Base-by-base conservation (phyloP, 805 yeast species). In the Candida oleophila region DNA sequence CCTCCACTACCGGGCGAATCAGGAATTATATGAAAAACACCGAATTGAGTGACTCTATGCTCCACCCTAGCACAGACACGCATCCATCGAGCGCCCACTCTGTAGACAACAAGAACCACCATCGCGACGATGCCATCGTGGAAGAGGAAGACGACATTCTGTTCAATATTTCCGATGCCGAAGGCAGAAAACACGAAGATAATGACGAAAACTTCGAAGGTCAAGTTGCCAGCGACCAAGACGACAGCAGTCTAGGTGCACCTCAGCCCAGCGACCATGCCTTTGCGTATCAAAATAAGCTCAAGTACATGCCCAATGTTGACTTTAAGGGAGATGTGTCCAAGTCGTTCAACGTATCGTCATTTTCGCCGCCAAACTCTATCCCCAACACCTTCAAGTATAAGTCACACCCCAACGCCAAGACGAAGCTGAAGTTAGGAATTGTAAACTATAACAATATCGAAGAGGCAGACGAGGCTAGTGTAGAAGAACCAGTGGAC, bases 371-470 rank as follows among this genome's bases (percentile, higher is more conserved):
- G 3, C 39, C 59, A 1, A 51, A 50, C 4, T 69, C 75, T 1
- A 68, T 69, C 18, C 76, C 77, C 19, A 72, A 72, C 47, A 72
- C 77, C 1, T 72, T 72, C 61, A 67, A 70, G 48, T 65, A 71
- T 47, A 72, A 71, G 51, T 64, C 72, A n/a, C 73, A 69, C 49
- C 76, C 76, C 4, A 72, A 71, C 48, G 77, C 77, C 19, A 65
- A 59, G 45, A 67, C 77, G 1, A 72, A 50, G 46, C 55, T 4
- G 55, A 53, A n/a, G 55, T 69, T 9, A 69, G 68, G 18, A 41
- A 44, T 25, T 30, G 44, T 43, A 30, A 33, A 45, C n/a, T 42
- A 12, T 19, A 33, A 22, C 19, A 18, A 22, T 15, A 15, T 14
- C 25, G 45, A 32, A 9, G 40, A 42, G 34, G 33, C n/a, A n/a